Evolutionary conservation across 2,329 filamentous ascomycete genomes (phyloP), one percentile per base, ranked within the genome.

Genomic region (Aspergillus pseudoglaucus): DNA sequence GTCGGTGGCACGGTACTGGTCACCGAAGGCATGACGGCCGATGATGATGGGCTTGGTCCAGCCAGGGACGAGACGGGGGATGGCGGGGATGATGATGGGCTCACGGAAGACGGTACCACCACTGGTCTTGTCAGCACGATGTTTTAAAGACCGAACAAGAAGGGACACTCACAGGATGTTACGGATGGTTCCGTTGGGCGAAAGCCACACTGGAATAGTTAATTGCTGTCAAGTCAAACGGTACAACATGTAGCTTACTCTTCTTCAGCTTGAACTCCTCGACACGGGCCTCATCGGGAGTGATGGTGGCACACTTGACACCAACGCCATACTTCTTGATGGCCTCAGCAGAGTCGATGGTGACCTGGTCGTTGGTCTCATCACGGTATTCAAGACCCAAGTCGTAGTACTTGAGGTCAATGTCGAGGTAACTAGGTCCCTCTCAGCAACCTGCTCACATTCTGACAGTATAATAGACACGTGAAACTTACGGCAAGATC

Each of bases 1-100:
- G 78, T 98, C 93, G 75, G 94, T 95, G 60, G 93, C 93, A 54
- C 91, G 87, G 80, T 98, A 98, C 76, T 98, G 93, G 76, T 97
- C 93, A 66, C 93, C 93, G 66, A 96, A 96, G 56, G 93, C 93
- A 74, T 98, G 93, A 71, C 93, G 90, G 60, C 93, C 93, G 69
- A 98, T 97, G 70, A 97, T 93, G 74, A 98, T 98, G 70, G 93
- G 90, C 77, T 96, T 90, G 80, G 94, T 90, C 93, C 93, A 98
- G 72, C 91, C 90, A 42, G 89, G 90, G 45, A 98, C 89, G 49
- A 98, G 84, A 63, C 91, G 87, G 50, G 93, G 93, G 56, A 98
- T 89, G 64, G 84, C 82, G 59, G 87, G 87, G 63, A 98, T 97
- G 66, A 98, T 89, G 62, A 98, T 98, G 62, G 93, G 93, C 75